Evolutionary conservation across 306 rosid genomes (phyloP).

Genomic region (Gynostemma pentaphyllum): DNA sequence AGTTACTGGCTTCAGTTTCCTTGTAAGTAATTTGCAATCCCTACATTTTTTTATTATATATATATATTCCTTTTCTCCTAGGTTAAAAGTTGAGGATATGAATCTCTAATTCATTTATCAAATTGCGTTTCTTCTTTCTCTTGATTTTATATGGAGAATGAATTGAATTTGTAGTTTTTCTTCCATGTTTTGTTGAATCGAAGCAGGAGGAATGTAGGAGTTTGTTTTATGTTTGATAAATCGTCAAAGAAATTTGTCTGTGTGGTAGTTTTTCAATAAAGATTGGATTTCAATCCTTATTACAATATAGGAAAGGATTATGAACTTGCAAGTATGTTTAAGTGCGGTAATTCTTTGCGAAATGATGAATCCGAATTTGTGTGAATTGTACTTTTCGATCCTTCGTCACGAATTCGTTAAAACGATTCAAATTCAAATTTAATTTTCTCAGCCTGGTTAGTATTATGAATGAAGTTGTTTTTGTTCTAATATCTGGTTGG

Average conservation of each 20-base stretch:
- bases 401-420: background rate
- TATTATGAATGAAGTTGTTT: background rate
- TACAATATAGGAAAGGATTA: background rate
- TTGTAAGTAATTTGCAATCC: slow-evolving; percentile 22
- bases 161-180: background rate
- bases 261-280: background rate
- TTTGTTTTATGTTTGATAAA: background rate
- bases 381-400: background rate
- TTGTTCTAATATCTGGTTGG: background rate
- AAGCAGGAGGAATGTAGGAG: background rate
- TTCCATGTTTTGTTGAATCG: background rate
- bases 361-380: background rate
- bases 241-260: background rate
- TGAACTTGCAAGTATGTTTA: background rate
- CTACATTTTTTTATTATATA: background rate
- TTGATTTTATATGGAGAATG: background rate
- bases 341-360: background rate
- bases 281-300: background rate
- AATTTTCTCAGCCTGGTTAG: background rate
- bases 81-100: too few species aligned
- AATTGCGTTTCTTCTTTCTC: background rate
- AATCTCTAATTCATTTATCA: too few species aligned
- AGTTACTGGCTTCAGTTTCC: slow-evolving; percentile 43
- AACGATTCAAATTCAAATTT: background rate
- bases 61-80: background rate